Percentiles rank a stretch among this genome's conserved stretches.
These are phyloP conservation scores for Dryas integrifolia DNA, from an alignment of 331 rosid species.

Conservation along the genomic window DNA sequence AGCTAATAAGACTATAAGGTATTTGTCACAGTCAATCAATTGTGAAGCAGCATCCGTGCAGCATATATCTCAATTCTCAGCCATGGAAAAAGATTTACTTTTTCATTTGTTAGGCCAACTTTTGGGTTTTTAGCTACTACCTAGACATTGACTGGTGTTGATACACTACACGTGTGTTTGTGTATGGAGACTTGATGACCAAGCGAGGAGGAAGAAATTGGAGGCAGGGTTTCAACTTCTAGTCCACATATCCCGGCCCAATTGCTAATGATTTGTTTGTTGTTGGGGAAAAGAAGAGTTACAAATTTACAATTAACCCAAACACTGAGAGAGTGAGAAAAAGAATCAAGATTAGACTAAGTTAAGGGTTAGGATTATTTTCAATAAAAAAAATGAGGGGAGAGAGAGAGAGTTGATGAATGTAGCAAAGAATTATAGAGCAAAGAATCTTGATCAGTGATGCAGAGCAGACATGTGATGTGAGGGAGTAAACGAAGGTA, in stretches of 20 bases:
- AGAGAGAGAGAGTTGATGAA: conserved; percentile 16
- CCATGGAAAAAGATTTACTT: conserved; percentile 38
- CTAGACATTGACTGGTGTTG: no score
- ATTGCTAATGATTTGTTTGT: not conserved
- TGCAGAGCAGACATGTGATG: conserved; percentile 4
- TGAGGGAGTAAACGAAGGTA: not conserved
- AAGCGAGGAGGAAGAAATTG: not conserved
- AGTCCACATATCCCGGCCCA: conserved; percentile 5
- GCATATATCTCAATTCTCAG: conserved; percentile 22
- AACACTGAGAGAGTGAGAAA: not conserved
- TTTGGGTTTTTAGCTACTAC: conserved; percentile 12
- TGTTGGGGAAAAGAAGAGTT: not conserved
- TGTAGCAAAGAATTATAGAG: conserved; percentile 6
- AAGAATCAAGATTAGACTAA: not conserved
- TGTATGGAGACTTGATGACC: not conserved
- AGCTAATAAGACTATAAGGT: conserved; percentile 22
- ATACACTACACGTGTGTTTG: conserved; percentile 36
- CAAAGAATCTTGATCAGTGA: conserved; percentile 21
- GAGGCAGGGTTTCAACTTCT: not conserved
- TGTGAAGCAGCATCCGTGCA: conserved; percentile 39
- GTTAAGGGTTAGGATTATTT: no score
- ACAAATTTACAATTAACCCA: no score
- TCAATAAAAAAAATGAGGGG: no score
- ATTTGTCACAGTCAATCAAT: conserved; percentile 52
- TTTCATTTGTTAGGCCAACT: conserved; percentile 22